Conservation (phyloP, 768 basidiomycete species). For the Termitomyces sp. region DNA sequence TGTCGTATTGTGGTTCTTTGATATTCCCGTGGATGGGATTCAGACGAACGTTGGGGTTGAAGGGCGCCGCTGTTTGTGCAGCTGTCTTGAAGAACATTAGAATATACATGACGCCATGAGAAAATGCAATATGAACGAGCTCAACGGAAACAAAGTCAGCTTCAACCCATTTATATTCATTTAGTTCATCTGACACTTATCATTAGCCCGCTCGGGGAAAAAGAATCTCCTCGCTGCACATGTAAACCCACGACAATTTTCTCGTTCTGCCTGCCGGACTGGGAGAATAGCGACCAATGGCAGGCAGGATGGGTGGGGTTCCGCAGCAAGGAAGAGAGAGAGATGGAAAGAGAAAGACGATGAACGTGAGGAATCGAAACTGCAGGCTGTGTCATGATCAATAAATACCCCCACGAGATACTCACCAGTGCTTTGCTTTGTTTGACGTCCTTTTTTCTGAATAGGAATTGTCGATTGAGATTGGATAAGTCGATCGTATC, state of each 20-base stretch:
- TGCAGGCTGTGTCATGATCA: neutral
- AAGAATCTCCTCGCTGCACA: no score
- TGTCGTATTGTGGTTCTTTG: constrained; percentile 86
- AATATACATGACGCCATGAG: neutral
- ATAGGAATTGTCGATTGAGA: constrained; percentile 94
- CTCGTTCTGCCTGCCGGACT: neutral
- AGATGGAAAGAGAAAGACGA: neutral
- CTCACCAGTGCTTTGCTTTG: constrained; percentile 90
- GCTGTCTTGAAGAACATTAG: constrained; percentile 49
- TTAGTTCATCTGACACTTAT: neutral
- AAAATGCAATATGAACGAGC: neutral
- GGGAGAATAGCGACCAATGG: neutral
- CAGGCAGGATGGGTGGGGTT: neutral
- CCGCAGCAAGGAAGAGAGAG: no score
- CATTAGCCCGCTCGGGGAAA: neutral
- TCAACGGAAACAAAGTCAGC: neutral
- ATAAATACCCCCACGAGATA: neutral
- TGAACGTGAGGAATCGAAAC: neutral
- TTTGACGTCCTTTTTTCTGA: constrained; percentile 95
- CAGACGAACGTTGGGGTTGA: constrained; percentile 86
- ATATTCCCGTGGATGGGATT: constrained; percentile 92
- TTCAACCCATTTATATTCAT: neutral
- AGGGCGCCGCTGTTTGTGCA: constrained; percentile 72
- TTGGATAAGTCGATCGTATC: constrained; percentile 99
- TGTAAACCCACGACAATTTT: neutral